Base-by-base conservation (phyloP, 257 asterid genomes). In the Solanum chilense region DNA sequence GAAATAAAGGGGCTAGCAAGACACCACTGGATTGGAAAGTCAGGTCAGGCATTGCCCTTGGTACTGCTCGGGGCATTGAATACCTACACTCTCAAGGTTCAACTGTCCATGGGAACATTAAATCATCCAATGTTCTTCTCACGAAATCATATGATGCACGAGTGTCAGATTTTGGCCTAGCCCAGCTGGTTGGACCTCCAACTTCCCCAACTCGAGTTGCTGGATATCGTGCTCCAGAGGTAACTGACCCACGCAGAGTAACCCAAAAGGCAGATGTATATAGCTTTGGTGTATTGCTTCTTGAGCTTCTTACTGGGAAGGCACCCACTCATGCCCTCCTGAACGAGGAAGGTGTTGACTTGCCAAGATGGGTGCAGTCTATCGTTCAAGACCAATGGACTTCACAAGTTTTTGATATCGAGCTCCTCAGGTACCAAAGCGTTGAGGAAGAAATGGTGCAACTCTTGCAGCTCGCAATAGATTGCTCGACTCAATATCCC, bases 351-450 rank as follows among this genome's bases (percentile, higher is more conserved):
- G 93, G 92, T n/a, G 89, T 91, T 13, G 93, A 91, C 90, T 75
- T 91, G 58, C 93, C 93, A 18, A 89, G 92, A 89, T 91, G 93
- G 93, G 93, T 91, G 73, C 90, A 84, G 87, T 91, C 93, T 6
- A 85, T 89, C 5, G 90, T 89, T 12, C 88, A 77, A 69, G 93
- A 91, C 58, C 91, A 91, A 45, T 90, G 93, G 92, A 86, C 89
- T 82, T 91, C 93, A 33, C 89, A 90, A 86, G 93, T 90, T 49
- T 89, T 90, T 82, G 93, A 90, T 81, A 82, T 87, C 1, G 93
- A 91, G 41, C 93, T 91, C 31, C 91, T 91, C 15, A 88, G 91
- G 47, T 82, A 85, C 88, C 87, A 90, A 74, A 85, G 87, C 6
- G 90, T 85, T 12, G 92, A 89, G 86, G 91, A 91, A 77, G 92